Evolutionary conservation across 768 basidiomycete genomes (phyloP), one percentile per base, ranked within the genome.

Genomic region (Butyriboletus loyo): DNA sequence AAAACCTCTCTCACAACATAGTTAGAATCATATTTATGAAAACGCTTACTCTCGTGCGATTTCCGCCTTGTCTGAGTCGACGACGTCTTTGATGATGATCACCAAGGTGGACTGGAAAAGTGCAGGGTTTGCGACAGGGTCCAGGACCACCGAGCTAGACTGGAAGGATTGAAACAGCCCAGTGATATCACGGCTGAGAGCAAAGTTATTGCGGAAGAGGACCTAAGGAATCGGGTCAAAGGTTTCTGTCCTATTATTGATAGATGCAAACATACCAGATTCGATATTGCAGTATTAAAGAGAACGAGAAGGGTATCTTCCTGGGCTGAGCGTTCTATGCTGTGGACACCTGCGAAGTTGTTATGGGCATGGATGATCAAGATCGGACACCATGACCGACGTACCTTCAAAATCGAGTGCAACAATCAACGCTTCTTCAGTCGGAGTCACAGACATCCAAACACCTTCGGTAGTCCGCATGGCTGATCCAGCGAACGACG

Each of bases 21-120:
- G 5, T 44, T 8, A 25, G 19, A 14, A 22, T 1, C 0, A 31
- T 37, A 32, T 49, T 17, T 11, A n/a, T 27, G 13, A 43, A 24
- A 21, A 8, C 4, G 34, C 80, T 58, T 56, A 84, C 83, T 85
- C 83, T 60, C 75, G 67, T 7, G 75, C 77, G 31, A 85, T 83
- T 46, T 85, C 84, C 0, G 62, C 63, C 59, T 77, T 81, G 59
- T 85, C 84, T 0, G 80, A 75, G 43, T 85, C 84, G 5, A 82
- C 74, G 11, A 86, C 84, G 43, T 85, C 84, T 78, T 85, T 86
- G 63, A 85, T 84, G 45, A 85, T 83, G 55, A 85, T 84, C 7
- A 76, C 75, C 13, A 85, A 70, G 0, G 75, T 81, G 0, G 82
- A 84, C 51, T 75, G 78, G 67, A 85, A 85, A 21, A 85, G 72